phyloP scores from a whole-genome alignment of 2,329 filamentous ascomycete genomes.

The Cladosporium sp. region DNA sequence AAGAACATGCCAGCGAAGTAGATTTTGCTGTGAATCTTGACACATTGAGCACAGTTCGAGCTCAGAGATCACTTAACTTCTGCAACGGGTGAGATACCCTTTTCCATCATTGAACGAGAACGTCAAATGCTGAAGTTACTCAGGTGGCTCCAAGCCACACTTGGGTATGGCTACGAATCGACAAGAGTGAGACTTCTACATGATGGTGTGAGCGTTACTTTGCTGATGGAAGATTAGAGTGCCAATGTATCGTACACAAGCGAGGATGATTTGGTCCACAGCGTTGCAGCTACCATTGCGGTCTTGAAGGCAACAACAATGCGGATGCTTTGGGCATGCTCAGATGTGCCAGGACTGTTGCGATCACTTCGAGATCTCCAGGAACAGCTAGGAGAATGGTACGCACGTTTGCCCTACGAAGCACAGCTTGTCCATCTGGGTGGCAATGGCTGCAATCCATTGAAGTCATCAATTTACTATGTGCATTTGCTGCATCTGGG shows the following conservation, averaged over 20 bases:
- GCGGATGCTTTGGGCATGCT: neutral
- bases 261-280: neutral
- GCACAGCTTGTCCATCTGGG: neutral
- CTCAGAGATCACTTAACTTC: neutral
- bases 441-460: neutral
- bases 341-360: neutral
- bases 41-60: neutral
- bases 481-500: slow-evolving; percentile 3
- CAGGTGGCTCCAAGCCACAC: slow-evolving; percentile 9
- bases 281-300: neutral
- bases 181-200: neutral
- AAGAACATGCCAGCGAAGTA: neutral
- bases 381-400: neutral
- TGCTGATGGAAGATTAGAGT: neutral
- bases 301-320: neutral
- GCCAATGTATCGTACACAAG: neutral
- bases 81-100: neutral
- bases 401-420: neutral
- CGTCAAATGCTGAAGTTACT: neutral
- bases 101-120: neutral
- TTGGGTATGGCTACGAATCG: neutral
- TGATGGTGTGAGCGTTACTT: neutral
- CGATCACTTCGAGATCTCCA: neutral
- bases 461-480: slow-evolving; percentile 6
- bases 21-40: neutral